A percentile compares a stretch with the other conserved stretches of the same genome.
These are phyloP conservation scores for Penicillium oxalicum DNA, from an alignment of 2,329 filamentous ascomycete species.

Conservation along the genomic window DNA sequence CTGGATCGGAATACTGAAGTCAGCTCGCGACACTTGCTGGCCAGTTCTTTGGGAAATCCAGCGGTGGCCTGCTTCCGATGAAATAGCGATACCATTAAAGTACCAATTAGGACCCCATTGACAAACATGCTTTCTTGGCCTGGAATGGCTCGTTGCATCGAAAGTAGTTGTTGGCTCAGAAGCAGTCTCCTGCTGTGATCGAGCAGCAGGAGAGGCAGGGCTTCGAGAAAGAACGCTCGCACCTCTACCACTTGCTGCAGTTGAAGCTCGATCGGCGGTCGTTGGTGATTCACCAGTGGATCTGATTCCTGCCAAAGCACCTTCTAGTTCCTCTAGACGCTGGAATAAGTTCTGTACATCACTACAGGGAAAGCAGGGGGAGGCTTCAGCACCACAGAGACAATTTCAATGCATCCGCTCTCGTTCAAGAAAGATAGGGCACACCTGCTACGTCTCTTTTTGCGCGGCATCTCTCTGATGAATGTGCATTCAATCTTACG, in stretches of 20 bases:
- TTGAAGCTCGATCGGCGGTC: neutral
- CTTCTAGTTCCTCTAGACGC: constrained; percentile 13
- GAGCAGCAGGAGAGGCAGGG: neutral
- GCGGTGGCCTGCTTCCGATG: constrained; percentile 9
- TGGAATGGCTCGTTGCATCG: neutral
- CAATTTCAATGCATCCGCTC: neutral
- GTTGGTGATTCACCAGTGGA: neutral
- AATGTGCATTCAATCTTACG: constrained; percentile 15
- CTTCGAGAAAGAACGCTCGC: neutral
- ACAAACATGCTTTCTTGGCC: neutral
- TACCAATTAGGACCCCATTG: constrained; percentile 17
- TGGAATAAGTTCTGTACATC: constrained; percentile 8
- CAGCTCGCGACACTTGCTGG: constrained; percentile 6
- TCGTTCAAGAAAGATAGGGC: neutral
- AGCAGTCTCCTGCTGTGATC: neutral
- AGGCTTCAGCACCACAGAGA: neutral
- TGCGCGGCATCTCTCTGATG: constrained; percentile 9
- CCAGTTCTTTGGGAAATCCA: constrained; percentile 15
- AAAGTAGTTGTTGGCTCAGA: neutral
- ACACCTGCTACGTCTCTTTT: constrained; percentile 10
- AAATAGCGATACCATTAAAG: constrained; percentile 16
- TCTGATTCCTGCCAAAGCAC: neutral
- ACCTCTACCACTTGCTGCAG: neutral
- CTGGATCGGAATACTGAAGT: constrained; percentile 8
- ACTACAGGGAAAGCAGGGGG: neutral